Base-by-base conservation (phyloP, 2,329 filamentous ascomycete genomes). In the Fusarium coffeatum region DNA sequence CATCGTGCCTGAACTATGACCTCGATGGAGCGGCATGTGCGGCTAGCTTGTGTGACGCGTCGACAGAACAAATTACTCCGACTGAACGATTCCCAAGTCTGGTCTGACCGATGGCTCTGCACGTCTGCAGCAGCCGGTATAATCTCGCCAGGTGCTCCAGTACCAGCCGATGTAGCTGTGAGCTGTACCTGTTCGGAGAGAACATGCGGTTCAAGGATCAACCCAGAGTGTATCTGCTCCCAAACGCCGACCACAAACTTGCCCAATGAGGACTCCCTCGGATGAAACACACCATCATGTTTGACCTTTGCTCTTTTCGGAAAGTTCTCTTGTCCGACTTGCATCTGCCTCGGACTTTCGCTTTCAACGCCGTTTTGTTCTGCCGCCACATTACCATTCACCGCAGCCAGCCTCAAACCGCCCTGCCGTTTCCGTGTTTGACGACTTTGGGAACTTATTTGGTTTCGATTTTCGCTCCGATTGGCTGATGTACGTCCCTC, bases 1-100 rank as follows among this genome's bases (percentile, higher is more conserved):
- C 54, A 56, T 13, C 43, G 54, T 6, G 43, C 54, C 15, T 56
- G 54, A 6, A 56, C 54, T 3, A 56, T 49, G 6, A 56, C 54
- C 15, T 56, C 43, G 30, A 49, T 49, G 8, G 43, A 40, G 2
- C 43, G 43, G n/a, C 54, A 56, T 27, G 43, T 56, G 1, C 54
- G 54, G 11, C 54, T 49, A 2, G 54, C 43, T n/a, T 56, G 43
- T 1, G 54, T 56, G 8, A 56, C 54, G n/a, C 11, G 37, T 18
- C 32, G 30, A 7, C 43, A 56, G 8, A 56, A 56, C 3, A 56
- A 6, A 10, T 50, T 56, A 11, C 42, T 56, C 22, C 10, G 43
- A n/a, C 25, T 56, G 15, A 56, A 50, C 2, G 54, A 56, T 7
- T 55, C 54, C 28, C 30, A 22, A n/a, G 30, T 40, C 2, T 28